Evolutionary conservation across 176 grass and related monocot genomes (phyloP).

Genomic region (Eleusine indica): DNA sequence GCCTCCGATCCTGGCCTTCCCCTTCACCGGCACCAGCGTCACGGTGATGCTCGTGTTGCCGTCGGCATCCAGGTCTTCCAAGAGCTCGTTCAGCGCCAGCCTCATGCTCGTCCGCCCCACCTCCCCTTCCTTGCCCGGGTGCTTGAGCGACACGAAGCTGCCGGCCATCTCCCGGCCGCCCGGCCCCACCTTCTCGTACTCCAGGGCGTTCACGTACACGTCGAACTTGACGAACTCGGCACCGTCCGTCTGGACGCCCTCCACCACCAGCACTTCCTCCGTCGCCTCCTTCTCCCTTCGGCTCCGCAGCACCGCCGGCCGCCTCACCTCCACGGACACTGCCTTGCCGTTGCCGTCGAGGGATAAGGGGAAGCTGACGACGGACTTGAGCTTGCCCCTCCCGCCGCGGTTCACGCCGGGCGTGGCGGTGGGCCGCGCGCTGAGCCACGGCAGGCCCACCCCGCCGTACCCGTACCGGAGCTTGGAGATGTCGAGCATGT

Average conservation of each 20-base stretch:
- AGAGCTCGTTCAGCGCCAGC: constrained; percentile 40
- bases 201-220: constrained; percentile 46
- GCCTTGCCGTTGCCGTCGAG: background rate
- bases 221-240: constrained; percentile 40
- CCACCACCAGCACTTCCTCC: constrained; percentile 50
- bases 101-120: constrained; percentile 39
- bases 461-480: constrained; percentile 28
- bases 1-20: constrained; percentile 35
- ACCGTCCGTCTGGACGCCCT: constrained; percentile 30
- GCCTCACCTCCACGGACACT: background rate
- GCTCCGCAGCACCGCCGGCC: background rate
- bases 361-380: constrained; percentile 17
- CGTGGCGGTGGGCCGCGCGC: constrained; percentile 1
- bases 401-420: background rate
- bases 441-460: constrained; percentile 22
- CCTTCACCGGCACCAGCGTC: constrained; percentile 52
- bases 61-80: constrained; percentile 48
- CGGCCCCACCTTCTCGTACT: constrained; percentile 34
- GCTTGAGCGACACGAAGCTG: constrained; percentile 47
- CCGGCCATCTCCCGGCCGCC: constrained; percentile 52
- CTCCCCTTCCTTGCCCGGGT: background rate
- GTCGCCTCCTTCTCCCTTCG: background rate
- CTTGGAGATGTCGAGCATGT: constrained; percentile 14
- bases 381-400: background rate
- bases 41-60: constrained; percentile 31